phyloP scores from a whole-genome alignment of 768 basidiomycete genomes.

The Clathrus columnatus region DNA sequence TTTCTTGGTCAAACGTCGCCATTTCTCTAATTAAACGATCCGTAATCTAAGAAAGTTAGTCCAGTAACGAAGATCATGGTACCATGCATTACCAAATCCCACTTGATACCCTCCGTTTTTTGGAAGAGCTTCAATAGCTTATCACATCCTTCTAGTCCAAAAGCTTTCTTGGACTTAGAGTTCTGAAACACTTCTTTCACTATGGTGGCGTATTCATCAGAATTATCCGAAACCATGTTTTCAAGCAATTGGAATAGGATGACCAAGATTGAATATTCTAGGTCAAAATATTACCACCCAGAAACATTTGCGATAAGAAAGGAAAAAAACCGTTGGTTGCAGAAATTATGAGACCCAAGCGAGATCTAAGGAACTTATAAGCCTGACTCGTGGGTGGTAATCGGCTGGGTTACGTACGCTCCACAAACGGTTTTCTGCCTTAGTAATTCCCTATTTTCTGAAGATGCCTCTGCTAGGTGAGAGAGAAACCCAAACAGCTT shows the following conservation, averaged over 20 bases:
- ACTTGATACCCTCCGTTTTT: neutral
- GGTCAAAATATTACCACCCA: neutral
- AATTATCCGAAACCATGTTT: neutral
- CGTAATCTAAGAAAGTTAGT: neutral
- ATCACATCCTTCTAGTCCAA: neutral
- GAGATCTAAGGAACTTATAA: neutral
- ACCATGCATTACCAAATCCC: neutral
- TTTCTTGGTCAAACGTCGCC: neutral
- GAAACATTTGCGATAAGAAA: neutral
- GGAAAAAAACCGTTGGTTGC: neutral
- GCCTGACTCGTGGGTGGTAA: too few relatives aligned
- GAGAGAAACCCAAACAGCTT: neutral
- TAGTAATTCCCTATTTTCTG: neutral
- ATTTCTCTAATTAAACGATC: neutral
- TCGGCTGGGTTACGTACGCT: too few relatives aligned
- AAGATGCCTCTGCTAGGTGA: neutral
- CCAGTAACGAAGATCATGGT: neutral
- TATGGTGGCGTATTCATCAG: neutral
- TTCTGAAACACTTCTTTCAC: neutral
- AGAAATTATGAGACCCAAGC: neutral
- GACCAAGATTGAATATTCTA: neutral
- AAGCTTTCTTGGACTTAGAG: neutral
- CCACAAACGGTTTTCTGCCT: neutral
- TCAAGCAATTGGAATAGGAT: neutral
- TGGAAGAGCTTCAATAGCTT: neutral